These are phyloP conservation scores for Hymenoscyphus fraxineus DNA, from an alignment of 2,329 filamentous ascomycete species.

Conservation along the genomic window DNA sequence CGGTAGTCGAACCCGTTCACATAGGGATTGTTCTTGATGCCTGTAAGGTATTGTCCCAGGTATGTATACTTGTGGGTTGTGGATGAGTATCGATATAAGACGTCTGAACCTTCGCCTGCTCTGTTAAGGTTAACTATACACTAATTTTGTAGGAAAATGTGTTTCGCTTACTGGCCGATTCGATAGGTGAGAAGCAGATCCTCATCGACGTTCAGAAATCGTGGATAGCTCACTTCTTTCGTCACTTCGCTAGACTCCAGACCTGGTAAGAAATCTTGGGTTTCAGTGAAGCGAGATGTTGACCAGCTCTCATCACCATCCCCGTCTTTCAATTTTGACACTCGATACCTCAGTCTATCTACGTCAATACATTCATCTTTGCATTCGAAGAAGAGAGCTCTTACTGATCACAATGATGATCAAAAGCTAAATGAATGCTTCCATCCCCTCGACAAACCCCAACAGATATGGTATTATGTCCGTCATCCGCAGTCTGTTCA, in stretches of 20 bases:
- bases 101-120: slow-evolving; percentile 28
- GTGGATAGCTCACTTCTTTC: slow-evolving; percentile 28
- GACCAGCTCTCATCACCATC: slow-evolving; percentile 16
- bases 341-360: slow-evolving; percentile 24
- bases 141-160: background rate
- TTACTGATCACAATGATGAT: slow-evolving; percentile 29
- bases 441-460: slow-evolving; percentile 27
- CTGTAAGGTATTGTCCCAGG: slow-evolving; percentile 26
- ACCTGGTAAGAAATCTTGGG: slow-evolving; percentile 24
- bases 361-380: slow-evolving; percentile 1
- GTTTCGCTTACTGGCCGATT: slow-evolving; percentile 27
- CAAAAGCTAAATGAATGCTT: slow-evolving; percentile 28
- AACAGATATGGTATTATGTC: slow-evolving; percentile 27
- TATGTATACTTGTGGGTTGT: slow-evolving; percentile 23
- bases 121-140: slow-evolving; percentile 11
- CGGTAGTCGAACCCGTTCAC: slow-evolving; percentile 29
- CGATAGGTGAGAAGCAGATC: slow-evolving; percentile 28
- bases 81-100: slow-evolving; percentile 25
- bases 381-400: slow-evolving; percentile 1
- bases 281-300: slow-evolving; percentile 20
- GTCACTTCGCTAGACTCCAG: slow-evolving; percentile 17
- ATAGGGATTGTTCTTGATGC: slow-evolving; percentile 28
- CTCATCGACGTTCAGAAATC: slow-evolving; percentile 26
- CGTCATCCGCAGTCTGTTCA: slow-evolving; percentile 26
- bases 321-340: slow-evolving; percentile 12